These are phyloP conservation scores for Phytophthora colocasiae DNA, from an alignment of 352 stramenopile genomes.

Conservation along the genomic window DNA sequence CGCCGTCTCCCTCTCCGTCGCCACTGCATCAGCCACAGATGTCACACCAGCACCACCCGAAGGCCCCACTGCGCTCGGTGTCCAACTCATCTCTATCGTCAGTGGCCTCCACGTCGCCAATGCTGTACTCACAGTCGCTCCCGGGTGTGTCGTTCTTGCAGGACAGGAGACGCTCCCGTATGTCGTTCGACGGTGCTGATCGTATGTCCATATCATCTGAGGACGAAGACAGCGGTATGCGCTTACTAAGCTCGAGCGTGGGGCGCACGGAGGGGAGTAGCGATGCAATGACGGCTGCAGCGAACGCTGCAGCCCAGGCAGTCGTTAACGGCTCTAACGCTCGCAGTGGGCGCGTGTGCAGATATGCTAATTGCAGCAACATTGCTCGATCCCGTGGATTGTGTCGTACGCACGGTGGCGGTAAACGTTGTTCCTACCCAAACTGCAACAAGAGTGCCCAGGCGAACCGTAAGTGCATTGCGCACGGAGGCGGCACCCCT, in stretches of 20 bases:
- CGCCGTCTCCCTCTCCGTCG: constrained; percentile 47
- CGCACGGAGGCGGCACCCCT: constrained; percentile 82
- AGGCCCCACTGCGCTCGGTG: constrained; percentile 30
- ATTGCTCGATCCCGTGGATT: constrained; percentile 81
- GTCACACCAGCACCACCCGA: constrained; percentile 33
- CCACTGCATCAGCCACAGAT: constrained; percentile 42
- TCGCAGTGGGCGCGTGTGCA: constrained; percentile 78
- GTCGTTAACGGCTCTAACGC: constrained; percentile 32
- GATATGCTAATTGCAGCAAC: constrained; percentile 87
- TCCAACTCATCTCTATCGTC: constrained; percentile 59
- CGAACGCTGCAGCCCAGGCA: constrained; percentile 29
- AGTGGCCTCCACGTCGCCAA: constrained; percentile 33
- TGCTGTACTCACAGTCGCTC: constrained; percentile 76
- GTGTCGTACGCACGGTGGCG: constrained; percentile 78
- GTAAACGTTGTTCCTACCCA: constrained; percentile 83
- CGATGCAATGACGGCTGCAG: constrained; percentile 41
- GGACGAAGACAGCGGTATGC: constrained; percentile 74
- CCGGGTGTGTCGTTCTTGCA: constrained; percentile 70
- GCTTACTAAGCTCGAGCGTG: constrained; percentile 77
- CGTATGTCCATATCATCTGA: constrained; percentile 73
- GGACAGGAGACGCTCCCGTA: constrained; percentile 53
- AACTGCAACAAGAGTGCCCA: constrained; percentile 90
- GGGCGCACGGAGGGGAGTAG: constrained; percentile 49
- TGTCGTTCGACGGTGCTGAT: constrained; percentile 72
- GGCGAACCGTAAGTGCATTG: constrained; percentile 90